Conservation (phyloP, 75 land plant species). For the Sequoiadendron giganteum region DNA sequence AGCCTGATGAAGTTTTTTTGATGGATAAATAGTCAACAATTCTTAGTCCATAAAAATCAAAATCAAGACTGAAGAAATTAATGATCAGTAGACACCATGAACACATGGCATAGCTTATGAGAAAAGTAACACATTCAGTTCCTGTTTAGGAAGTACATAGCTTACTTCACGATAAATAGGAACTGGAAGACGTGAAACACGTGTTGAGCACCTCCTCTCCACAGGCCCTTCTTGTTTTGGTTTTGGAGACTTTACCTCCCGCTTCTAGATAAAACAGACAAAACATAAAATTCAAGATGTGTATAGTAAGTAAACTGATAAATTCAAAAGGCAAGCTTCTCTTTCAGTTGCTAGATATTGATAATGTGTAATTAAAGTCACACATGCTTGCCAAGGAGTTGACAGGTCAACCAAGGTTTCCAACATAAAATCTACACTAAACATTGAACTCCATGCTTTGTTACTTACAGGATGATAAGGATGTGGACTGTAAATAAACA, state of each 20-base stretch:
- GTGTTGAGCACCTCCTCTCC: slow-evolving; percentile 56
- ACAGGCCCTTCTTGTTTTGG: neutral
- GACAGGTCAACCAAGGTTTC: neutral
- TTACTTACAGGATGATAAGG: neutral
- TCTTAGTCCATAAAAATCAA: neutral
- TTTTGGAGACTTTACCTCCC: slow-evolving; percentile 15
- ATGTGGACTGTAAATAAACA: neutral
- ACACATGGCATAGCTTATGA: neutral
- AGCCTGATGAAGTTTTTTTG: neutral
- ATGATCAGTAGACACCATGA: neutral
- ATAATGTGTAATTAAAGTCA: too few species aligned
- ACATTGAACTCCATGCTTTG: neutral
- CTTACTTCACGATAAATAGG: slow-evolving; percentile 48
- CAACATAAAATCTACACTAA: neutral
- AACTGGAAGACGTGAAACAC: slow-evolving; percentile 45
- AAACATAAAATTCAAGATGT: neutral
- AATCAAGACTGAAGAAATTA: neutral
- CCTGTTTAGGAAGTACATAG: neutral
- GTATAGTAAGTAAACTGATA: neutral
- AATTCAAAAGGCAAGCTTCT: neutral
- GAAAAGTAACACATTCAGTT: too few species aligned
- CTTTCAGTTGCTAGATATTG: too few species aligned
- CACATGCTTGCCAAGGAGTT: too few species aligned
- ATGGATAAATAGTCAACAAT: neutral
- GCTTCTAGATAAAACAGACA: slow-evolving; percentile 16